phyloP scores from a whole-genome alignment of 2,329 filamentous ascomycete genomes.

The Pezicula neosporulosa region DNA sequence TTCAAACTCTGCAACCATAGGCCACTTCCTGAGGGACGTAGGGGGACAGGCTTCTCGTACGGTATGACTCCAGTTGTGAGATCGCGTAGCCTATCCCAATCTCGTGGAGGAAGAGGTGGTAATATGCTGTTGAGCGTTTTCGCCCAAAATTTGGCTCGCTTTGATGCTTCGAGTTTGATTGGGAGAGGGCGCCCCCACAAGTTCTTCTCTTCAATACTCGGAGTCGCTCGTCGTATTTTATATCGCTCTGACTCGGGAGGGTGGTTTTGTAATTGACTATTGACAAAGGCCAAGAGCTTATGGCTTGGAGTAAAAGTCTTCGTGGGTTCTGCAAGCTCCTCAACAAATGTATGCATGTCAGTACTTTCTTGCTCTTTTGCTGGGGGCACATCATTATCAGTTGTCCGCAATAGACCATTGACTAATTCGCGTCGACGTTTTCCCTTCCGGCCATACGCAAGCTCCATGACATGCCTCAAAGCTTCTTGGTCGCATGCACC shows the following conservation, averaged over 20 bases:
- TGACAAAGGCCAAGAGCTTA: constrained; percentile 20
- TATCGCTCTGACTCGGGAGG: constrained; percentile 4
- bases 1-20: no score
- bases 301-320: constrained; percentile 1
- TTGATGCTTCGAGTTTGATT: constrained; percentile 36
- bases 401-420: constrained; percentile 30
- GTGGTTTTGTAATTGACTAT: constrained; percentile 17
- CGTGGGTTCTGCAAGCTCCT: neutral
- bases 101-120: constrained; percentile 49
- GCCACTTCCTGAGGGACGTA: constrained; percentile 20
- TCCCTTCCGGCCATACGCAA: constrained; percentile 51
- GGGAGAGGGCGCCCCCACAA: constrained; percentile 46
- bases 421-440: constrained; percentile 47
- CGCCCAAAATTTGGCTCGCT: constrained; percentile 46
- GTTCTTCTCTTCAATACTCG: constrained; percentile 40
- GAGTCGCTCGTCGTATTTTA: constrained; percentile 17
- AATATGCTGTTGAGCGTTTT: constrained; percentile 40
- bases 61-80: constrained; percentile 35
- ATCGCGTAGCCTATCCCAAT: constrained; percentile 53
- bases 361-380: constrained; percentile 27
- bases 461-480: constrained; percentile 44
- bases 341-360: constrained; percentile 33
- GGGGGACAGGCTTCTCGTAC: constrained; percentile 8
- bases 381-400: constrained; percentile 30
- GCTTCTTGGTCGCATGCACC: constrained; percentile 45